phyloP scores from a whole-genome alignment of 2,329 filamentous ascomycete species.

The Fusarium denticulatum region DNA sequence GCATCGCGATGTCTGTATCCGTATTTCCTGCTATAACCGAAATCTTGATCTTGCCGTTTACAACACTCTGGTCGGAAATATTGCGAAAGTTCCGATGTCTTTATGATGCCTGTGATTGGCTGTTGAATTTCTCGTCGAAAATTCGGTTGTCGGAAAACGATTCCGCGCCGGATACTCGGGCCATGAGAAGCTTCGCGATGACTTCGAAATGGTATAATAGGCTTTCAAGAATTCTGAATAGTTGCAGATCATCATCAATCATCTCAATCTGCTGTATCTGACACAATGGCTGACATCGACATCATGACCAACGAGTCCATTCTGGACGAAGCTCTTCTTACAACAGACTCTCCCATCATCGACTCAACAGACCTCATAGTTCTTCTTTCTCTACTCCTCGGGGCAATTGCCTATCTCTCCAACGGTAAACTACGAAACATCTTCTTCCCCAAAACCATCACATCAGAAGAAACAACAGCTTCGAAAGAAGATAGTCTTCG shows the following conservation, averaged over 20 bases:
- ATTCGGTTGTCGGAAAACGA: background rate
- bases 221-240: too few relatives aligned
- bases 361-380: background rate
- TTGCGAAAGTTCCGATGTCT: background rate
- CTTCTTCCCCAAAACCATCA: accelerated
- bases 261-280: accelerated
- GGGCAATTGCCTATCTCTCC: background rate
- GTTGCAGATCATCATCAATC: background rate
- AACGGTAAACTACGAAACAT: background rate
- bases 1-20: background rate
- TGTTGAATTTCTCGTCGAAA: accelerated
- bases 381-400: background rate
- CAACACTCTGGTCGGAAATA: background rate
- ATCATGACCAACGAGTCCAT: background rate
- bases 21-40: background rate
- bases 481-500: background rate
- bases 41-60: background rate
- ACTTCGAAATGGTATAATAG: background rate
- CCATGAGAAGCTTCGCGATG: background rate
- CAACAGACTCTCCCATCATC: background rate
- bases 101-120: background rate
- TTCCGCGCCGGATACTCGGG: background rate
- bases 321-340: background rate
- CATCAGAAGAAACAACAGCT: background rate
- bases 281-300: background rate